These are phyloP conservation scores for Pseudonitzschia multiseries DNA, from an alignment of 108 stramenopile genomes.

Conservation along the genomic window DNA sequence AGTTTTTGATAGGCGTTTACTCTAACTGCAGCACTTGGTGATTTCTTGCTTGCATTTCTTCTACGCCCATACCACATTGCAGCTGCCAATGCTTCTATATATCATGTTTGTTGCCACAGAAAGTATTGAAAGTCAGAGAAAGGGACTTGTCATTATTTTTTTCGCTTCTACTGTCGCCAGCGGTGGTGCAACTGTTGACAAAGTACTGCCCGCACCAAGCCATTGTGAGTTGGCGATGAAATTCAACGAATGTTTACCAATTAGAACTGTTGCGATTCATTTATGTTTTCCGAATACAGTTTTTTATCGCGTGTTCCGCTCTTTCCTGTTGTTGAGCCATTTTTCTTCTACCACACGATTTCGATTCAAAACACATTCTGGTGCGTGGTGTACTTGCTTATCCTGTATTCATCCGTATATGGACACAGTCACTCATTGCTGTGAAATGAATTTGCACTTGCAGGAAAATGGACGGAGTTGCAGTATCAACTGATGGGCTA, in stretches of 20 bases:
- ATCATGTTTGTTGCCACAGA: slow-evolving; percentile 6
- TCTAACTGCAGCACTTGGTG: too few species aligned
- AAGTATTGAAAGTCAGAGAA: slow-evolving; percentile 10
- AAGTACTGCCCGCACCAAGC: neutral
- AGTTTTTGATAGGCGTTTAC: neutral
- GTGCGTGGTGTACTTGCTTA: neutral
- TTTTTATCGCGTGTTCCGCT: slow-evolving; percentile 1
- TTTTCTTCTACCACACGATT: neutral
- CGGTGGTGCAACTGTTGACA: neutral
- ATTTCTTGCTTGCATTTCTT: neutral
- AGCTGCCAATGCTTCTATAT: neutral
- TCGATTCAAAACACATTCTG: slow-evolving; percentile 5
- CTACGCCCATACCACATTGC: too few species aligned
- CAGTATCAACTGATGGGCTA: slow-evolving; percentile 21
- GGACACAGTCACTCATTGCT: neutral
- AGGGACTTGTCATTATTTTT: neutral
- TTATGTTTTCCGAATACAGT: slow-evolving; percentile 8
- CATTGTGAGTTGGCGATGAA: neutral
- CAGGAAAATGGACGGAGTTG: slow-evolving; percentile 14
- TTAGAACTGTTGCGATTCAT: neutral
- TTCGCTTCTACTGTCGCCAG: neutral
- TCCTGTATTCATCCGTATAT: neutral
- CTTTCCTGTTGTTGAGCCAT: neutral
- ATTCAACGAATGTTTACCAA: neutral
- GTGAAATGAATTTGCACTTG: neutral